Conservation (phyloP, 2,329 filamentous ascomycete species). For the Colletotrichum sp. region DNA sequence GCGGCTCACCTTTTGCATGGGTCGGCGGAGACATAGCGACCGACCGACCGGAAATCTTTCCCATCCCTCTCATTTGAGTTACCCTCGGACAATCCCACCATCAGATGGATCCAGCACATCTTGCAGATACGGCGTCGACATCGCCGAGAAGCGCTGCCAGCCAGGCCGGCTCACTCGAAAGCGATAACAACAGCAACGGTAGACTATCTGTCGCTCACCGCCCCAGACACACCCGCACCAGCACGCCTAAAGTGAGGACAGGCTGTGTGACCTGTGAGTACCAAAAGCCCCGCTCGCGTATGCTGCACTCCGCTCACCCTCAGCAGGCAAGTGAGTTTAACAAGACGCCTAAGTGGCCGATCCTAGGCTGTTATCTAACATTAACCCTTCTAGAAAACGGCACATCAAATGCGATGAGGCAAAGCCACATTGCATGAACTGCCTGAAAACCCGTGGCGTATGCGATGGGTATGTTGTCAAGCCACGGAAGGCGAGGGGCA, state of each 20-base stretch:
- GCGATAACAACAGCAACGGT: not conserved
- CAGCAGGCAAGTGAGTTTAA: slow-evolving; percentile 16
- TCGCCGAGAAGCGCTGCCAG: not conserved
- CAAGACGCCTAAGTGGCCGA: not conserved
- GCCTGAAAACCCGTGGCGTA: slow-evolving; percentile 25
- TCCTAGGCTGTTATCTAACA: not conserved
- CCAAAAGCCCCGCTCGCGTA: not conserved
- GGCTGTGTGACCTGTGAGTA: slow-evolving; percentile 22
- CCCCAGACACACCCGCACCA: slow-evolving; percentile 18
- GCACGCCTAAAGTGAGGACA: slow-evolving; percentile 22
- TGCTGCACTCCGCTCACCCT: not conserved
- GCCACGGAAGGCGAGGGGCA: slow-evolving; percentile 8
- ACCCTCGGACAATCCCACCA: not conserved
- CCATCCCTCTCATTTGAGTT: slow-evolving; percentile 1
- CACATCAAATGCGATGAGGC: slow-evolving; percentile 49
- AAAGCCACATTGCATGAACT: slow-evolving; percentile 45
- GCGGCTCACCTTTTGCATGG: slow-evolving; percentile 6
- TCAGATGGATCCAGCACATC: slow-evolving; percentile 8
- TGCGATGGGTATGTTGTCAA: slow-evolving; percentile 22
- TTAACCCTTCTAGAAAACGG: slow-evolving; percentile 23
- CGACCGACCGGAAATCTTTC: not conserved
- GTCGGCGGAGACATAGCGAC: not conserved
- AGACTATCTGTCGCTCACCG: not conserved
- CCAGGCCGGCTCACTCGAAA: not conserved
- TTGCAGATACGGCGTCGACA: slow-evolving; percentile 10